Evolutionary conservation across 306 rosid genomes (phyloP), one percentile per base, ranked within the genome.

Genomic region (Rosa lucieae): DNA sequence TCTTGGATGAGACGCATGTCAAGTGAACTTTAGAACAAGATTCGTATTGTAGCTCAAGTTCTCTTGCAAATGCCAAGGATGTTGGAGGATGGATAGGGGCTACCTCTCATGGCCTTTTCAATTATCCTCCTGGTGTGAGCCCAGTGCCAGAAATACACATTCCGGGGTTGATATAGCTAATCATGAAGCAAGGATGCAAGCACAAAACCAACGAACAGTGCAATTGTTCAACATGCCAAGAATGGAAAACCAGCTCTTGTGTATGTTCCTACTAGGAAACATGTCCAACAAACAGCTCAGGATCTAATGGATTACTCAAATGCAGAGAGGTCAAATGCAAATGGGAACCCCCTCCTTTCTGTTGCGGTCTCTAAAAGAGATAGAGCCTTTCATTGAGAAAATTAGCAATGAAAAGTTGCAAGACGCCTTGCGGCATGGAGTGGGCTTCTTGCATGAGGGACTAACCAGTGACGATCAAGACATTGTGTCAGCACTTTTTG

Each of bases 41-140:
- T 92, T 71, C 98, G 98, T n/a, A 89, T 94, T 84, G 97, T 94
- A 83, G 97, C 98, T 94, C 98, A 51, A 92, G 97, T 49, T 94
- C 98, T 51, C 97, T 94, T 86, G 97, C 97, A 15, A 94, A 94
- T 88, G 97, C 97, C 5, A 94, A 94, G 82, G 98, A 92, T 87
- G 83, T 94, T 39, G 98, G 98, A 79, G 97, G 92, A 82, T 94
- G 98, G 98, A 91, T 94, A 47, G 98, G 98, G 72, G 97, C 97
- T 78, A 89, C 93, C 55, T 89, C 98, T 51, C 97, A 91, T 82
- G 94, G 98, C 69, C 97, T 94, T 63, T 94, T 94, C 87, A 94
- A 94, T 76, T 94, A 92, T 17, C 97, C 98, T 18, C 97, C 98
- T 9, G 90, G 94, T 37, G 97, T 94, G 66, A 97, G 97, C 42